These are phyloP conservation scores for Flueggea neowawraea DNA, from an alignment of 441 rosid species.

Conservation along the genomic window DNA sequence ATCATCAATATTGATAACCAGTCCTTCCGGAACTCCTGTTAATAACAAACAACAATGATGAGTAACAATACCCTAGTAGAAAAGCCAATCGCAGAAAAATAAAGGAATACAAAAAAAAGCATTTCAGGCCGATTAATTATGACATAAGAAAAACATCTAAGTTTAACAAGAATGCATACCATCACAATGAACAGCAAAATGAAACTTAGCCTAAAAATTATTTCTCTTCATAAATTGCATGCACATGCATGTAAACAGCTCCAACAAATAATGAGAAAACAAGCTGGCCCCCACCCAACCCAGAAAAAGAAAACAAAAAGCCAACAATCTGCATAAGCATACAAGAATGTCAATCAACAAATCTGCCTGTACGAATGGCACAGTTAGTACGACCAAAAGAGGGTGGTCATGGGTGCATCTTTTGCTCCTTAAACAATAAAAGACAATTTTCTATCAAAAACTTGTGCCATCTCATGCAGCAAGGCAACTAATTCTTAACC, in stretches of 20 bases:
- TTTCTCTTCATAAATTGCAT: too few relatives aligned
- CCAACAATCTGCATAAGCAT: too few relatives aligned
- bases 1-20: constrained; percentile 96
- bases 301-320: too few relatives aligned
- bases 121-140: too few relatives aligned
- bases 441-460: too few relatives aligned
- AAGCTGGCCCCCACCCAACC: background rate
- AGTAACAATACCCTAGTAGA: constrained; percentile 6
- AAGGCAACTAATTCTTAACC: too few relatives aligned
- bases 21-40: constrained; percentile 95
- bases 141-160: too few relatives aligned
- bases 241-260: constrained; percentile 3
- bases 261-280: background rate
- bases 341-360: background rate
- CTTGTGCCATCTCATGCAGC: too few relatives aligned
- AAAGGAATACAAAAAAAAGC: background rate
- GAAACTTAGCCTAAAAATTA: too few relatives aligned
- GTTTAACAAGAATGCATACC: too few relatives aligned
- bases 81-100: constrained; percentile 8
- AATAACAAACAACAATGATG: constrained; percentile 19
- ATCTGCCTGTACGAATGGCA: background rate
- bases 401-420: background rate
- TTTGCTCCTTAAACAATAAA: too few relatives aligned
- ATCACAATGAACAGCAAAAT: too few relatives aligned
- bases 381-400: background rate